Conservation (phyloP, 306 rosid genomes). For the Gynostemma pentaphyllum region DNA sequence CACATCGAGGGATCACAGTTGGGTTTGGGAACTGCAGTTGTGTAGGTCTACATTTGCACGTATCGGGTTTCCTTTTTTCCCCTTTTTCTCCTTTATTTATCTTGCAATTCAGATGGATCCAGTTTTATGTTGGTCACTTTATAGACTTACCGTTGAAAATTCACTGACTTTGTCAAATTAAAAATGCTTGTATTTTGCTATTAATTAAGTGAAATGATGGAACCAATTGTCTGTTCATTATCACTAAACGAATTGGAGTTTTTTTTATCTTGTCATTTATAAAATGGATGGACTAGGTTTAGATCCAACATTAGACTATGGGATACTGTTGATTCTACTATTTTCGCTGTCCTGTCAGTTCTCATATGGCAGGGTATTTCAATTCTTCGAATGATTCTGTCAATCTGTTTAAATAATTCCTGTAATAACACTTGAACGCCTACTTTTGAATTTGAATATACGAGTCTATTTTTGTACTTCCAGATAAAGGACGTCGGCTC, state of each 20-base stretch:
- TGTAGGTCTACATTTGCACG: background rate
- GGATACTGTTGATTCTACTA: too few species aligned
- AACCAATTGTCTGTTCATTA: background rate
- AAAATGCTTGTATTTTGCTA: background rate
- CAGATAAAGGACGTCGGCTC: slow-evolving; percentile 66
- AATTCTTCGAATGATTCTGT: background rate
- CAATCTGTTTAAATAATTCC: background rate
- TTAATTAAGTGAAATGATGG: background rate
- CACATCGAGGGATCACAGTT: background rate
- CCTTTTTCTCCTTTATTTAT: too few species aligned
- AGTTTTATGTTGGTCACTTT: background rate
- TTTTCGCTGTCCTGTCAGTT: too few species aligned
- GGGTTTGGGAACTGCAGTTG: background rate
- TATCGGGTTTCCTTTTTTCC: background rate
- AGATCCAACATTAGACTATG: too few species aligned
- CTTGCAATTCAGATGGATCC: background rate
- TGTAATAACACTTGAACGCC: background rate
- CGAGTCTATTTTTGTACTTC: slow-evolving; percentile 3
- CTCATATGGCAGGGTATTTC: background rate
- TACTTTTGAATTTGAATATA: too few species aligned
- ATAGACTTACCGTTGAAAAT: background rate
- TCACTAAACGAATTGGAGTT: background rate
- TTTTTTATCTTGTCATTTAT: background rate
- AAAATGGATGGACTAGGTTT: too few species aligned
- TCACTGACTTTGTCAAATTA: background rate